Conservation (phyloP, 371 early-diverging fungal genomes). For the Aphelidium insulamus region DNA sequence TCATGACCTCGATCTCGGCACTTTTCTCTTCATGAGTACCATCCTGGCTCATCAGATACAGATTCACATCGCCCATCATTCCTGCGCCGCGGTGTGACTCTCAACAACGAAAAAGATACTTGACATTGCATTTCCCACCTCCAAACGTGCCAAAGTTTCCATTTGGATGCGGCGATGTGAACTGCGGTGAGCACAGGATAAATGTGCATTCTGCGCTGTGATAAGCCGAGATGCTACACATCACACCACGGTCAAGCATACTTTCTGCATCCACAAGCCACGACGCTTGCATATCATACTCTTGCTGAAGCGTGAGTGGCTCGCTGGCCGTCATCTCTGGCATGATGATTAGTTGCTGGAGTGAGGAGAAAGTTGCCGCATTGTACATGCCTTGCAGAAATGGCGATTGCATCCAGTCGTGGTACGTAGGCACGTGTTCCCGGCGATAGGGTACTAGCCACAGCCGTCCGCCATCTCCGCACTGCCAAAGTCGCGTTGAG, state of each 20-base stretch:
- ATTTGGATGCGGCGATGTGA: too few relatives aligned
- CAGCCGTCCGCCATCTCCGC: too few relatives aligned
- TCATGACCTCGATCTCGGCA: conserved; percentile 84
- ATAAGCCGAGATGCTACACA: not conserved
- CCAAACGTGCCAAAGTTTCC: too few relatives aligned
- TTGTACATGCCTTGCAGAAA: conserved; percentile 38
- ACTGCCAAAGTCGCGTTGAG: too few relatives aligned
- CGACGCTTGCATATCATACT: conserved; percentile 75
- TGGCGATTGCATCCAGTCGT: conserved; percentile 83
- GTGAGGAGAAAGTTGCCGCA: not conserved
- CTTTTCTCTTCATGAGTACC: conserved; percentile 25
- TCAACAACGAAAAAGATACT: too few relatives aligned
- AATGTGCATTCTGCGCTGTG: conserved; percentile 10
- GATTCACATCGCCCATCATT: conserved; percentile 86
- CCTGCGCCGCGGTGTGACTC: conserved; percentile 2
- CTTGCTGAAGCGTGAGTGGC: conserved; percentile 68
- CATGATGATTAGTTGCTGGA: not conserved
- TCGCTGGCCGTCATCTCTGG: conserved; percentile 83
- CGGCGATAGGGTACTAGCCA: conserved; percentile 67
- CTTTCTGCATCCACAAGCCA: conserved; percentile 70
- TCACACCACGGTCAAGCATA: conserved; percentile 8
- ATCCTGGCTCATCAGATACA: conserved; percentile 62
- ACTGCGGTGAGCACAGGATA: conserved; percentile 4
- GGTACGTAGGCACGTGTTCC: conserved; percentile 66
- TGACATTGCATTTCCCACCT: too few relatives aligned